phyloP scores from a whole-genome alignment of 148 eudicot species.

The Persicaria tinctoria region DNA sequence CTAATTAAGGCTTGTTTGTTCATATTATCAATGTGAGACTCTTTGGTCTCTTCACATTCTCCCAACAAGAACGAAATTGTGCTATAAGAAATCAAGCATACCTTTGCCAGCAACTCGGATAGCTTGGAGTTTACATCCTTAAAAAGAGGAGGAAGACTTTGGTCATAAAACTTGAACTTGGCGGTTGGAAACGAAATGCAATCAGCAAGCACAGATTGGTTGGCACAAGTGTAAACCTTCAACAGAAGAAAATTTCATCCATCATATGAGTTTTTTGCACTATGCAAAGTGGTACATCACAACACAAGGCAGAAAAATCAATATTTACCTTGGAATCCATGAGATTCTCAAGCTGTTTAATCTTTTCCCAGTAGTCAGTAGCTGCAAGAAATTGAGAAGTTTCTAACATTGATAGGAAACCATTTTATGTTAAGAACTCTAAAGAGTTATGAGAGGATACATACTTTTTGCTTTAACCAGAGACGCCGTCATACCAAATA shows the following conservation, averaged over 20 bases:
- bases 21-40: too few relatives aligned
- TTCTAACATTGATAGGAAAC: background rate
- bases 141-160: slow-evolving; percentile 27
- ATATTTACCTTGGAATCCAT: slow-evolving; percentile 64
- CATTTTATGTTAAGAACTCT: background rate
- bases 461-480: slow-evolving; percentile 75
- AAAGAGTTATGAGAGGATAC: background rate
- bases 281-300: too few relatives aligned
- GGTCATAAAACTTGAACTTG: slow-evolving; percentile 42
- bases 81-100: too few relatives aligned
- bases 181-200: slow-evolving; percentile 49
- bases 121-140: slow-evolving; percentile 22
- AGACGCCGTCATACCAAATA: slow-evolving; percentile 96
- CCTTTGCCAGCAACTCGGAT: slow-evolving; percentile 36
- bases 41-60: background rate
- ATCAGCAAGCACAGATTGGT: slow-evolving; percentile 49
- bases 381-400: slow-evolving; percentile 9
- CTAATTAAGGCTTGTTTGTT: too few relatives aligned
- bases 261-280: too few relatives aligned
- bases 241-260: background rate
- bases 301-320: slow-evolving; percentile 14
- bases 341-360: slow-evolving; percentile 56
- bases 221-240: slow-evolving; percentile 70
- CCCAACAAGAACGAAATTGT: background rate
- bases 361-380: slow-evolving; percentile 49